Percentiles rank a stretch among this genome's conserved stretches.
Conservation (phyloP, 2,329 filamentous ascomycete species). For the Coniochaeta ligniaria region DNA sequence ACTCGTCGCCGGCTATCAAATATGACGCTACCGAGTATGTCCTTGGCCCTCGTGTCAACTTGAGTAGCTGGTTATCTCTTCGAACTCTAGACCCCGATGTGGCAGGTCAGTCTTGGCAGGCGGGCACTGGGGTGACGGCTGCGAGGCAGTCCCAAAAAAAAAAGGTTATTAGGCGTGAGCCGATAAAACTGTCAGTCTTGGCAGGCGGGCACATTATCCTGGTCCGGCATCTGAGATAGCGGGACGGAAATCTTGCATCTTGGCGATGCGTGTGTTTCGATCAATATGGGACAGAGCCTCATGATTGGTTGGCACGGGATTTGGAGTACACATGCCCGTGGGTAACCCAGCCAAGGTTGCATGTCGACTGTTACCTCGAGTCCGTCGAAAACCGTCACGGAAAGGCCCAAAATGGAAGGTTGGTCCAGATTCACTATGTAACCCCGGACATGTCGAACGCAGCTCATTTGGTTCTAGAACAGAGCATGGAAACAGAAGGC, state of each 20-base stretch:
- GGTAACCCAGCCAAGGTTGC: background rate
- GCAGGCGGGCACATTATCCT: background rate
- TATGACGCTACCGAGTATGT: no score
- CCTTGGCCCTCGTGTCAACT: no score
- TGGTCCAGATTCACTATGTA: background rate
- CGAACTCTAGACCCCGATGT: background rate
- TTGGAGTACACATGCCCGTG: background rate
- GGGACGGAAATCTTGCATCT: background rate
- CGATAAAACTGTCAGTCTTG: background rate
- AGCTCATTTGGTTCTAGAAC: background rate
- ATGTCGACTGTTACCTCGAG: background rate
- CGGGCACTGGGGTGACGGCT: no score
- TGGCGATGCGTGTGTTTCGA: background rate
- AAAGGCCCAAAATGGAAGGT: background rate
- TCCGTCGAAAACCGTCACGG: background rate
- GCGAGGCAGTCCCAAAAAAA: no score
- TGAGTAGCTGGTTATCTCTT: background rate
- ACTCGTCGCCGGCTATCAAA: background rate
- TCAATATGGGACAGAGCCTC: background rate
- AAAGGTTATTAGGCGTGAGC: no score
- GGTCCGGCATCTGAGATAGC: slow-evolving; percentile 1
- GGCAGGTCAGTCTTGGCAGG: background rate
- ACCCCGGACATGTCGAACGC: background rate
- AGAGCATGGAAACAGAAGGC: background rate
- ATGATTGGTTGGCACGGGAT: background rate